Evolutionary conservation across 768 basidiomycete genomes (phyloP), one percentile per base, ranked within the genome.

Genomic region (Polyporus arcularius): DNA sequence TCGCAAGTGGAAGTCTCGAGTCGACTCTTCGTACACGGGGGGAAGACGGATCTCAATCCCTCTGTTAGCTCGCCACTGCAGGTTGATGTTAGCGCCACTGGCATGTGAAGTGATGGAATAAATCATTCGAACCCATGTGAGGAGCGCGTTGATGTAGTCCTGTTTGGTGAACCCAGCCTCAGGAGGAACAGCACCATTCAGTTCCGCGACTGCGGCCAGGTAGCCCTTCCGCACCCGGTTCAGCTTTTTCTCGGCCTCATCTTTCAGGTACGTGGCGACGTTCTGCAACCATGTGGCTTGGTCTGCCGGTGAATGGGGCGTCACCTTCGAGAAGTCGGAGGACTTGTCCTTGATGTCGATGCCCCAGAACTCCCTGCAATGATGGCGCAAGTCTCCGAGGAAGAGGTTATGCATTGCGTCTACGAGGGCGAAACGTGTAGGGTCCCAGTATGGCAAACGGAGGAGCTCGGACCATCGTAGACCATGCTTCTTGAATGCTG

Each of bases 381-480:
- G 78, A 21, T 73, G 68, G 21, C 70, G 64, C 6, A 76, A 57
- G 1, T 72, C 50, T 4, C 76, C 74, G 0, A 79, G 70, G 46
- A 74, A 72, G 0, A 80, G 65, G 21, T 69, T 72, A 60, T 81
- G 80, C 78, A 80, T 80, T 2, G 75, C 57, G 54, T 81, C 78
- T 8, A 79, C 64, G 1, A 76, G 63, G 4, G 72, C 53, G 50
- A 64, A 74, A 6, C 58, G 52, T 4, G 69, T 65, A 0, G 73
- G 72, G 60, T 79, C 71, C 73, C 77, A 80, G 60, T 81, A 81
- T 0, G 73, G 72, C 2, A 81, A 70, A 1, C 71, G 53, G 12
- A 75, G 62, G 6, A 81, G 50, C 26, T 70, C 61, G 0, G 68
- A 69, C 64, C 64, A 75, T 6, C 69, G 61, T 4, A 74, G 45